Percentiles rank a stretch among this genome's conserved stretches.
These are phyloP conservation scores for Yamadazyma dushanensis DNA, from an alignment of 1,139 yeast species.

Conservation along the genomic window DNA sequence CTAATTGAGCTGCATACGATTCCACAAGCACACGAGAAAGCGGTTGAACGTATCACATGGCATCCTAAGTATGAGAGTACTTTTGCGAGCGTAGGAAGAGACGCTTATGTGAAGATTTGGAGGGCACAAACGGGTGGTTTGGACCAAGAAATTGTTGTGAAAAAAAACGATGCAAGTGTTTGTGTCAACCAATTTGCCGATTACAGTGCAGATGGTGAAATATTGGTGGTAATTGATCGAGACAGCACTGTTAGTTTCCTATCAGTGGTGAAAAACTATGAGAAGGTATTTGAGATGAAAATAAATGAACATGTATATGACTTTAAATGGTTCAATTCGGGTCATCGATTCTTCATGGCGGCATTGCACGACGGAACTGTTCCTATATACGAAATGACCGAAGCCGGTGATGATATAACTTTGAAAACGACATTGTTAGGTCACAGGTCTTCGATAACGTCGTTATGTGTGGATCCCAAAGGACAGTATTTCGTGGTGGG, in stretches of 20 bases:
- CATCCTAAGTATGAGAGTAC: slow-evolving; percentile 52
- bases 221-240: slow-evolving; percentile 50
- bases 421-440: slow-evolving; percentile 37
- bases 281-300: slow-evolving; percentile 24
- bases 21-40: slow-evolving; percentile 44
- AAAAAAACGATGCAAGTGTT: slow-evolving; percentile 15
- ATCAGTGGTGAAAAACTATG: slow-evolving; percentile 26
- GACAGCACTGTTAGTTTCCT: slow-evolving; percentile 30
- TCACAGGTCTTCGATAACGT: slow-evolving; percentile 55
- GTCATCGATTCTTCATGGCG: slow-evolving; percentile 29
- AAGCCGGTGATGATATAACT: slow-evolving; percentile 16
- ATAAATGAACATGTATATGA: slow-evolving; percentile 35
- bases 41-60: slow-evolving; percentile 60
- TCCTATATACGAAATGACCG: slow-evolving; percentile 23
- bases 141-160: slow-evolving; percentile 34
- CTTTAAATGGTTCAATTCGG: slow-evolving; percentile 35
- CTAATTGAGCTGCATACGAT: slow-evolving; percentile 37
- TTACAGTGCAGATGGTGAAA: slow-evolving; percentile 56
- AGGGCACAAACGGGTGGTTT: slow-evolving; percentile 39
- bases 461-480: slow-evolving; percentile 55
- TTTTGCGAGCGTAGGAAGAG: slow-evolving; percentile 62
- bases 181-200: slow-evolving; percentile 32
- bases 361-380: slow-evolving; percentile 45
- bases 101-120: slow-evolving; percentile 59
- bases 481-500: slow-evolving; percentile 61